Conservation (phyloP, 805 yeast species). For the Lipomyces japonicus region DNA sequence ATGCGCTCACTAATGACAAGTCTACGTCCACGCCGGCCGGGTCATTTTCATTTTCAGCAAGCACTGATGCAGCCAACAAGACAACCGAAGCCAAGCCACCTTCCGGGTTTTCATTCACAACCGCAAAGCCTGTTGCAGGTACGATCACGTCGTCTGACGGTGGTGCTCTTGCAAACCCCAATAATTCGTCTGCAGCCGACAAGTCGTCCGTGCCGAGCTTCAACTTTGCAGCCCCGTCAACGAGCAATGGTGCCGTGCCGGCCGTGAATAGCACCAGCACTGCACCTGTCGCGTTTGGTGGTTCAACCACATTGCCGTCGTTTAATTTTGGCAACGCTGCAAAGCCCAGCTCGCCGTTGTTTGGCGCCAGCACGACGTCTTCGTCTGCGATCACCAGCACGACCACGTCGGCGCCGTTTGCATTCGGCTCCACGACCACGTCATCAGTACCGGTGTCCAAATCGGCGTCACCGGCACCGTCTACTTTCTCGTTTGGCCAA, state of each 20-base stretch:
- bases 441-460: neutral
- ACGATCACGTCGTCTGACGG: neutral
- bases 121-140: neutral
- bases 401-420: neutral
- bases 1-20: neutral
- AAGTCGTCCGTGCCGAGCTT: neutral
- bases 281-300: slow-evolving; percentile 10
- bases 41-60: neutral
- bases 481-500: slow-evolving; percentile 8
- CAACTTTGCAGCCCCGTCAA: neutral
- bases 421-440: neutral
- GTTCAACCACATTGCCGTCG: slow-evolving; percentile 5
- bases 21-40: neutral
- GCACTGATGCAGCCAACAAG: no score
- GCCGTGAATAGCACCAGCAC: neutral
- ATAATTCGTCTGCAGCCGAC: neutral
- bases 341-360: neutral
- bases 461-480: neutral
- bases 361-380: no score
- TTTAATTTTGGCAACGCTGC: slow-evolving; percentile 1
- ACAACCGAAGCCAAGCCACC: no score
- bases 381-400: neutral
- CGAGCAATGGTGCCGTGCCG: neutral
- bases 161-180: neutral
- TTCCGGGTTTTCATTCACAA: neutral